A percentile compares a stretch with the other conserved stretches of the same genome.
Conservation (phyloP, 352 stramenopile genomes). For the Globisporangium uncinulatum region DNA sequence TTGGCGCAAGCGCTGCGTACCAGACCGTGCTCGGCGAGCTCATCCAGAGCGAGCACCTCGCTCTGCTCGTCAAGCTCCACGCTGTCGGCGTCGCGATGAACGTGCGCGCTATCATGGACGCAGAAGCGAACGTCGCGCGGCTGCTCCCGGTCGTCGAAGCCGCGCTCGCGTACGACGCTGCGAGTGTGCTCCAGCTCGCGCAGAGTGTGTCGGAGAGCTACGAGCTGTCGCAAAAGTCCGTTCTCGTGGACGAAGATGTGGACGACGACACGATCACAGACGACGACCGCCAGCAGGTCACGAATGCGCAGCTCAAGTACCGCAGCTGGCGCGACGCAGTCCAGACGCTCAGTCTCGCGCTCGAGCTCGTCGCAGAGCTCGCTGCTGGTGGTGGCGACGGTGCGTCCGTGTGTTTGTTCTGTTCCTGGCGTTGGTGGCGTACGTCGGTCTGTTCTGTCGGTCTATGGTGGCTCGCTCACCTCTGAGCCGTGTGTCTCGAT, state of each 20-base stretch:
- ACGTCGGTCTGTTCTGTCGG: background rate
- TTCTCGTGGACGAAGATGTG: constrained; percentile 61
- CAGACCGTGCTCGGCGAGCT: constrained; percentile 62
- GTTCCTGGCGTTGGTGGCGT: background rate
- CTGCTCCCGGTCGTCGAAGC: constrained; percentile 64
- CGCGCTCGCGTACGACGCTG: constrained; percentile 74
- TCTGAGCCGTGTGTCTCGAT: background rate
- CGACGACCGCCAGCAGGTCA: constrained; percentile 56
- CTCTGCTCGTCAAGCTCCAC: constrained; percentile 42
- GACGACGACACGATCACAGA: constrained; percentile 57
- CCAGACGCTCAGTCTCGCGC: constrained; percentile 63
- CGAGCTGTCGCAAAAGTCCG: constrained; percentile 42
- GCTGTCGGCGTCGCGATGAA: constrained; percentile 80
- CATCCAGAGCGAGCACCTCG: constrained; percentile 48
- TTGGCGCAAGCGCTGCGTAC: constrained; percentile 51
- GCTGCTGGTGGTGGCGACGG: constrained; percentile 43
- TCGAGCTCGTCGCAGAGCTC: constrained; percentile 75
- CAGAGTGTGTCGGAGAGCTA: constrained; percentile 63
- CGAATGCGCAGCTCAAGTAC: constrained; percentile 57
- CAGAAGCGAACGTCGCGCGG: constrained; percentile 58
- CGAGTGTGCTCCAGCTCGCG: constrained; percentile 67
- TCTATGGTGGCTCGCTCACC: background rate
- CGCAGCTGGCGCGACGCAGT: constrained; percentile 80
- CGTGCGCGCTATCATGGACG: constrained; percentile 65
- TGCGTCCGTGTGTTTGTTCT: constrained; percentile 2